Evolutionary conservation across 176 grass and related monocot species (phyloP), one percentile per base, ranked within the genome.

Genomic region (Aegilops sharonensis): DNA sequence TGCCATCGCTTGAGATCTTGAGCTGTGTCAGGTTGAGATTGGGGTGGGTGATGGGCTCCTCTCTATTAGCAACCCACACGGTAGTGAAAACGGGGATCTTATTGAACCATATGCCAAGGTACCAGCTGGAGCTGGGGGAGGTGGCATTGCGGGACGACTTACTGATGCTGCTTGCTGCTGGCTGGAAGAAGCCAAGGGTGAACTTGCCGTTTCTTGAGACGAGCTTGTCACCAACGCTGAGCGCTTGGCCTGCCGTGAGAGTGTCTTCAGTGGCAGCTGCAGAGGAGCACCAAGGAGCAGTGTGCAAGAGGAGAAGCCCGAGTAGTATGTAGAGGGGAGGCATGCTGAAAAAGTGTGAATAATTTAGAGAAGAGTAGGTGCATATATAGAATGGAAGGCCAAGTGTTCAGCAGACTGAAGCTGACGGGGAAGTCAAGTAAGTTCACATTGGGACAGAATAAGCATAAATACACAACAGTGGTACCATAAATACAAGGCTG

Each of bases 1-100:
- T 69, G 66, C 32, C 82, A 32, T 84, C 32, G 54, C 54, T 84
- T 8, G 82, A 36, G 14, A 69, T 84, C 82, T 61, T 69, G 66
- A 69, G 32, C 82, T 74, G 29, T 84, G 69, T 74, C 4, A 69
- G 66, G 66, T 35, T 69, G 32, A 69, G 66, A 3, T 20, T 68
- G 66, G 14, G 14, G 8, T 20, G 15, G 31, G 66, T 68, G 66
- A 68, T 68, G 31, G 66, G 66, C 17, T 69, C 31, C 17, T 69
- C 66, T 34, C 31, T 69, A 69, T 69, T 69, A 69, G 66, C 66
- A 69, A 69, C 66, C 66, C 66, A 69, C 9, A 69, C 32, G 8
- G 34, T 15, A 69, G 32, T 69, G 8, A 9, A 36, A 69, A 69
- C 32, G 21, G 66, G 32, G 66, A 36, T 36, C 66, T 21, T 69